Percentiles rank a stretch among this genome's conserved stretches.
phyloP scores from a whole-genome alignment of 345 rosid genomes.

The Pelargonium nanum region DNA sequence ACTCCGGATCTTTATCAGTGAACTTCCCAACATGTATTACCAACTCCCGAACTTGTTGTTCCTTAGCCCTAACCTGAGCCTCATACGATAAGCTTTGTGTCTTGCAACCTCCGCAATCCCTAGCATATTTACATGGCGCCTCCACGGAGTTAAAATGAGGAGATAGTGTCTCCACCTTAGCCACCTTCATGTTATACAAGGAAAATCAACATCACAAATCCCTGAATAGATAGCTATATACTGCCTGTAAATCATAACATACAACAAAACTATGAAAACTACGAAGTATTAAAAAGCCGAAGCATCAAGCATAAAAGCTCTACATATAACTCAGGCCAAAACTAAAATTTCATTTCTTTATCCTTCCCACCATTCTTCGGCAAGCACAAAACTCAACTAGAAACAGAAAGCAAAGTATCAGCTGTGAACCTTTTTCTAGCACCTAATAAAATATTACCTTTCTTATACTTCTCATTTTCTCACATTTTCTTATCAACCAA shows the following conservation, averaged over 20 bases:
- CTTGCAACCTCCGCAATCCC: conserved; percentile 79
- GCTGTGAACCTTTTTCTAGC: too few relatives aligned
- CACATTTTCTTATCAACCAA: too few relatives aligned
- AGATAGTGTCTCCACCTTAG: conserved; percentile 59
- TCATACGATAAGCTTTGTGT: conserved; percentile 68
- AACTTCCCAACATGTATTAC: conserved; percentile 63
- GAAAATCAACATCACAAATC: neutral
- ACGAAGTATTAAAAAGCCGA: too few relatives aligned
- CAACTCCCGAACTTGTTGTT: conserved; percentile 65
- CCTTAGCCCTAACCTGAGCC: conserved; percentile 84
- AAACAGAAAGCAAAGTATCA: too few relatives aligned
- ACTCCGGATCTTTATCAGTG: conserved; percentile 33
- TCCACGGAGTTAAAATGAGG: conserved; percentile 71
- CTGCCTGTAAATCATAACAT: neutral
- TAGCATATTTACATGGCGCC: conserved; percentile 88
- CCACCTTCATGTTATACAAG: conserved; percentile 29
- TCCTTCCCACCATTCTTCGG: too few relatives aligned
- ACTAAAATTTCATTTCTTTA: too few relatives aligned
- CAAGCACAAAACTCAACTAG: neutral
- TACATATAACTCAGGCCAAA: neutral
- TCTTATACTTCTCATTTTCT: too few relatives aligned
- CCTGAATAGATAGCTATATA: neutral
- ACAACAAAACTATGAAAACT: too few relatives aligned
- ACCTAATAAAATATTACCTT: too few relatives aligned
- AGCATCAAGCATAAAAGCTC: neutral